Base-by-base conservation (phyloP, 768 basidiomycete species). In the Crucibulum laeve region DNA sequence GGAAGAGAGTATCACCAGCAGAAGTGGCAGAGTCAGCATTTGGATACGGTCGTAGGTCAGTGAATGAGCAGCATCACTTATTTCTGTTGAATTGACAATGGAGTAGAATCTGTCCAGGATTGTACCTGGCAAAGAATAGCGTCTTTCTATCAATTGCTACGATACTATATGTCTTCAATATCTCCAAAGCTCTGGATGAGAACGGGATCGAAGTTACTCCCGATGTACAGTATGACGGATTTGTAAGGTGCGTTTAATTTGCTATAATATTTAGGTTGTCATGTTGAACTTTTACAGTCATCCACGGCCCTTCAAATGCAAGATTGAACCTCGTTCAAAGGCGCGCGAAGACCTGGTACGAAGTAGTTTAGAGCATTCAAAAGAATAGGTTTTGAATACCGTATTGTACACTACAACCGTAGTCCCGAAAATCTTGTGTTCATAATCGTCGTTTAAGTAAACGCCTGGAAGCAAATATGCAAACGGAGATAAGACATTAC, bases 41-140 rank as follows among this genome's bases (percentile, higher is more conserved):
- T 44, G 54, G 53, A 40, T 55, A 36, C 25, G 53, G 56, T 26
- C 44, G 54, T 25, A 47, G 53, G 53, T 49, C 25, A n/a, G 40
- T 24, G 6, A 3, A 21, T 23, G 13, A 13, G 1, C 14, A 13
- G 36, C 14, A 3, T 25, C 10, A 14, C 38, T 10, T n/a, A 14
- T 17, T 17, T 36, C 17, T 34, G 18, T 11, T 22, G n/a, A 18
- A 8, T n/a, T n/a, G 25, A n/a, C n/a, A 38, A 7, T 32, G 13
- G 32, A 8, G 4, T 4, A 26, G 56, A 18, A 53, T 58, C 17
- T 59, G 59, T 46, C 58, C 60, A 37, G 63, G 64, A 8, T 33
- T 43, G 3, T 45, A 52, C 35, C 39, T 63, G 8, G 59, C 55
- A 32, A 48, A 55, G 8, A 45, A 51, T 13, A 46, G 45, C 1